Base-by-base conservation (phyloP, 805 yeast species). In the Metschnikowia cubensis region DNA sequence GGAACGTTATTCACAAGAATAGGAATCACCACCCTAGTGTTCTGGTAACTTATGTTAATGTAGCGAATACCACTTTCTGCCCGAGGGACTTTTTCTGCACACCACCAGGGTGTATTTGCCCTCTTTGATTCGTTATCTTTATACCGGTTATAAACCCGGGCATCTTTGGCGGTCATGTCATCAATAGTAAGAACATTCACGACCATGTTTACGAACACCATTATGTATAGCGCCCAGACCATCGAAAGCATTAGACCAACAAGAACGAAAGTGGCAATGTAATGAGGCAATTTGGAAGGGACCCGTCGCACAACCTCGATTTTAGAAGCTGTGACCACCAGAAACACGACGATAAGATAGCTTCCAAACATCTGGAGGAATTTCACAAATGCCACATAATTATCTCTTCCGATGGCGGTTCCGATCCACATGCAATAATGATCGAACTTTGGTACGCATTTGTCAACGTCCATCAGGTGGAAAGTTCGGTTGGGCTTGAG, bases 371-470 rank as follows among this genome's bases (percentile, higher is more conserved):
- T 69, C 4, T 72, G 38, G 32, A 77, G 59, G 58, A 77, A 84
- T 53, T 79, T 82, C 3, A 83, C 46, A 59, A 90, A 90, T 29
- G 73, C 67, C 45, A 76, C 62, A 62, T 82, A 81, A 65, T 92
- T 91, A 35, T 69, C 64, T 51, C 79, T 77, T 0, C 96, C 97
- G 40, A 91, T 80, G 4, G 82, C 79, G 0, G 76, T 63, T 1
- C 96, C 95, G 0, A 92, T 66, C 85, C 89, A 89, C 0, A 81
- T 61, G 63, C 98, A 91, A 59, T 76, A 85, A 64, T 91, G 98
- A 66, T 91, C 98, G 73, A 87, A 85, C 50, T 77, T 74, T 0
- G 87, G 82, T 0, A 90, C 81, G 61, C 96, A 89, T 21, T 66
- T 60, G 2, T 74, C 76, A 47, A 69, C 46, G 44, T 77, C 73